phyloP scores from a whole-genome alignment of 768 basidiomycete species.

The Peribolospora baueri region DNA sequence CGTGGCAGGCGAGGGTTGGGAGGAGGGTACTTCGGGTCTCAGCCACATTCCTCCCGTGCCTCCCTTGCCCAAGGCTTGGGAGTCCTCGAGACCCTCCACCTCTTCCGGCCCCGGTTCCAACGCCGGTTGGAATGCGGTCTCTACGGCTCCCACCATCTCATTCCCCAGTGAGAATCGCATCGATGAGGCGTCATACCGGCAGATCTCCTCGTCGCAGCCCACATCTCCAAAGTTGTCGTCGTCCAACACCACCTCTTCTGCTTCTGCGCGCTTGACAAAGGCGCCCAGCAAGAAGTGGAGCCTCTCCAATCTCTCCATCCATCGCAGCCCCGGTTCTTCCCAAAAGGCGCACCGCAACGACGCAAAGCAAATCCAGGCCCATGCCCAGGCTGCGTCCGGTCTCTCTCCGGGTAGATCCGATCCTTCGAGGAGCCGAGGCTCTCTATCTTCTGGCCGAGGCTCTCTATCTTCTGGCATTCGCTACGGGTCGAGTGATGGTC shows the following conservation, averaged over 20 bases:
- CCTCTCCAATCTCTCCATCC: slow-evolving; percentile 32
- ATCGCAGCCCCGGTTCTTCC: slow-evolving; percentile 25
- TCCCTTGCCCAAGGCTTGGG: slow-evolving; percentile 66
- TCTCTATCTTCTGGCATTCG: slow-evolving; percentile 23
- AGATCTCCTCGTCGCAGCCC: not conserved
- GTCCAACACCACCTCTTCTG: not conserved
- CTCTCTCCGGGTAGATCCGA: not conserved
- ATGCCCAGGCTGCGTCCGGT: slow-evolving; percentile 15
- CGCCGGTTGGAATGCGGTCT: slow-evolving; percentile 23
- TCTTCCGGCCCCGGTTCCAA: slow-evolving; percentile 23
- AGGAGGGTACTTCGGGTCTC: slow-evolving; percentile 24
- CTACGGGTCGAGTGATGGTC: not conserved
- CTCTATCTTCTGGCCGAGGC: slow-evolving; percentile 32
- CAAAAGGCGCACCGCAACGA: slow-evolving; percentile 1
- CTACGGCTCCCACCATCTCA: slow-evolving; percentile 1
- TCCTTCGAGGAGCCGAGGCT: slow-evolving; percentile 23
- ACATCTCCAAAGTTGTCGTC: not conserved
- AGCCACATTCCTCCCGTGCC: slow-evolving; percentile 64
- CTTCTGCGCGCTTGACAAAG: not conserved
- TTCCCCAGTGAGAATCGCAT: slow-evolving; percentile 15
- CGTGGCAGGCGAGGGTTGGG: slow-evolving; percentile 27
- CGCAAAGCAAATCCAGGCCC: not conserved
- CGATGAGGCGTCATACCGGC: slow-evolving; percentile 27
- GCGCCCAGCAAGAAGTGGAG: slow-evolving; percentile 91
- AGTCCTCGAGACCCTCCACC: slow-evolving; percentile 24